Evolutionary conservation across 257 asterid species (phyloP), one percentile per base, ranked within the genome.

Genomic region (Galeopsis tetrahit): DNA sequence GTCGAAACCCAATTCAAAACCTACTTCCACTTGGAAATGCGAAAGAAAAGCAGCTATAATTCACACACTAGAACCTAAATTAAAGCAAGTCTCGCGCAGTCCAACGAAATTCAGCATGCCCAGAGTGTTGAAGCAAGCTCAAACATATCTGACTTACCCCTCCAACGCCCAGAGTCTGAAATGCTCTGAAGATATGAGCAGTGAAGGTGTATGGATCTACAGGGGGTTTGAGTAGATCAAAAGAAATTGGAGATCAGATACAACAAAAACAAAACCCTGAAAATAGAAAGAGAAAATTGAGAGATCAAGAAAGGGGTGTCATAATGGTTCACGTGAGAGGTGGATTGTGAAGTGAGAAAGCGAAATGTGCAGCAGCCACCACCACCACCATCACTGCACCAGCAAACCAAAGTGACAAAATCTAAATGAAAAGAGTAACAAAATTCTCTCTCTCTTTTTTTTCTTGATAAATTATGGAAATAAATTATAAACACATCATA

Each of bases 261-360:
- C 63, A 55, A 59, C 15, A 13, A 59, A 40, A 44, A 52, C 43
- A 65, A 57, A 77, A 67, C 83, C 82, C 85, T 53, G 66, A 72
- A 70, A 72, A 38, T 55, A 69, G 57, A 61, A 46, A 40, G 42
- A 32, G 59, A 17, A 57, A 61, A 64, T 1, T 0, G 10, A 42
- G 48, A 66, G 68, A 74, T 57, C 74, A 63, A 76, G 71, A 70
- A 75, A 65, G 7, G 75, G 83, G 79, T 66, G 86, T 58, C 77
- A 76, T 83, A 66, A 83, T 71, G 74, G 78, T 81, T 85, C 88
- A 85, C 90, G 88, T 81, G 90, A 85, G 80, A 79, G 86, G 81
- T 83, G 82, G 85, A 83, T 85, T 83, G 88, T 79, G 85, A 81
- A 77, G 77, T 62, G 84, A 83, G 90, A 85, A 85, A 85, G 85